Base-by-base conservation (phyloP, 1,139 yeast genomes). In the Candida tetrigidarum region DNA sequence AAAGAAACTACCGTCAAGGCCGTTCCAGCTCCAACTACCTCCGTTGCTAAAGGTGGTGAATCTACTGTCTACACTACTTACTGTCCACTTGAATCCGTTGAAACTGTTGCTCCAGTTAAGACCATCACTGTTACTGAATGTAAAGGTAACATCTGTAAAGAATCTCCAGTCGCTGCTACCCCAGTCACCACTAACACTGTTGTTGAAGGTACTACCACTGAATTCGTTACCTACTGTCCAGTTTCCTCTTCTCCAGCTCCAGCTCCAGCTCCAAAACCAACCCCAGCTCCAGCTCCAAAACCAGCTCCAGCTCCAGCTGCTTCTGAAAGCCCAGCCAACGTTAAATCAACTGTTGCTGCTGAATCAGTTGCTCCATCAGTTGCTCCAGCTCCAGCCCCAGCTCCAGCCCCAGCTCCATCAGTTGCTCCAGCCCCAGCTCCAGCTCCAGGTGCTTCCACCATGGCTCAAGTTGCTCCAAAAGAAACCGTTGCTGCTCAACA, bases 51-150 rank as follows among this genome's bases (percentile, higher is more conserved):
- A 39, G 53, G 45, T 20, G 45, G 55, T 37, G 47, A 46, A n/a
- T 51, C 60, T 16, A 52, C 61, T 33, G 50, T 37, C 34, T 46
- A n/a, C 18, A 16, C 11, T 12, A 29, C 33, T 11, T 27, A 27
- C 15, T 27, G 30, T n/a, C 33, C 16, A 29, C 5, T n/a, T 15
- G 6, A 15, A 5, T 6, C 48, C 37, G 46, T 53, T 10, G 29
- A 11, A 10, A 11, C n/a, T n/a, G n/a, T n/a, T n/a, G n/a, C n/a
- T n/a, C n/a, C n/a, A n/a, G n/a, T 7, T 10, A 22, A 22, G 25
- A 22, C 48, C 12, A 51, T 59, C 41, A 58, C 83, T 59, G 67
- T 77, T 66, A 76, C 81, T 49, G 68, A 76, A 43, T 78, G 84
- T 66, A 56, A 62, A 34, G 59, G 66, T 56, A 40, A 67, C 61